phyloP scores from a whole-genome alignment of 2,329 filamentous ascomycete species.

The Zymoseptoria pseudotritici region DNA sequence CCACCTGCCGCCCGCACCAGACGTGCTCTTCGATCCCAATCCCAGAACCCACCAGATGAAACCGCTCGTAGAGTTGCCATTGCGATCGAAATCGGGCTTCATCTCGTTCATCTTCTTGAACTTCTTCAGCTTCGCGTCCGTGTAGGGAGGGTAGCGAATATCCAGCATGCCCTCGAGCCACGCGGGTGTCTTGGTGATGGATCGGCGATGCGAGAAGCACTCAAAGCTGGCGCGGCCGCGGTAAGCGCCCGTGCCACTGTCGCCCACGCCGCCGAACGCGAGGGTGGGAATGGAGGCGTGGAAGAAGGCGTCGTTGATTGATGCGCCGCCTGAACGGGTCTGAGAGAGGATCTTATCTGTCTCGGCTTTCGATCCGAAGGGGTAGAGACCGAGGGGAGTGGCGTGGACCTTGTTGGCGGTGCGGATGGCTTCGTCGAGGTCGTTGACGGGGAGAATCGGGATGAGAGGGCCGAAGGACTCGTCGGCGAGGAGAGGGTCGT shows the following conservation, averaged over 20 bases:
- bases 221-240: constrained; percentile 69
- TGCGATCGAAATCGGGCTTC: constrained; percentile 55
- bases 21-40: constrained; percentile 23
- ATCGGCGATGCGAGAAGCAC: constrained; percentile 56
- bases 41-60: constrained; percentile 27
- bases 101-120: constrained; percentile 44
- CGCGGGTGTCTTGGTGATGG: constrained; percentile 53
- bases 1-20: constrained; percentile 24
- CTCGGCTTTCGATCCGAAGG: constrained; percentile 76
- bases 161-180: constrained; percentile 63
- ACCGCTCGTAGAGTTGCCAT: constrained; percentile 36
- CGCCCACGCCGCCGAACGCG: constrained; percentile 76
- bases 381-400: constrained; percentile 76
- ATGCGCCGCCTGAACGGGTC: constrained; percentile 46
- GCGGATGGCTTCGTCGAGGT: constrained; percentile 76
- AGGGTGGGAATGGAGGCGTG: constrained; percentile 64
- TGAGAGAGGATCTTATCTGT: constrained; percentile 53
- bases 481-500: constrained; percentile 71
- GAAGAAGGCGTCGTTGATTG: constrained; percentile 54
- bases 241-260: constrained; percentile 69
- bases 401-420: constrained; percentile 73
- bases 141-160: constrained; percentile 59
- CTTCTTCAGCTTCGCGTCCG: constrained; percentile 45
- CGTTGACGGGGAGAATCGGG: constrained; percentile 68
- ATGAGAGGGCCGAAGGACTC: constrained; percentile 95